These are phyloP conservation scores for Mallotus repandus DNA, from an alignment of 441 rosid species.

Conservation along the genomic window DNA sequence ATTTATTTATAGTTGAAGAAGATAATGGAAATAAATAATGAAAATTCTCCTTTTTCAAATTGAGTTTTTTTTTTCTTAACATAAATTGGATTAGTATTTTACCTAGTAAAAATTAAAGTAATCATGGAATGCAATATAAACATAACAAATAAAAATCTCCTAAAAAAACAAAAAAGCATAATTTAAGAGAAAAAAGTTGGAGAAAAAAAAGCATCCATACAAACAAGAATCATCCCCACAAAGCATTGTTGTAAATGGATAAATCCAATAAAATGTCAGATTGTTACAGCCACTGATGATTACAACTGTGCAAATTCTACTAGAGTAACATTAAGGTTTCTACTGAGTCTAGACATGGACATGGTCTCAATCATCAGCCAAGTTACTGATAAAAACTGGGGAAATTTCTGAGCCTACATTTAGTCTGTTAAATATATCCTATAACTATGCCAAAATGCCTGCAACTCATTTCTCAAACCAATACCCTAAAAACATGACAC, in stretches of 20 bases:
- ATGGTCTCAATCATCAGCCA: constrained; percentile 10
- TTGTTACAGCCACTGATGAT: constrained; percentile 17
- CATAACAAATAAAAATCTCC: too few species aligned
- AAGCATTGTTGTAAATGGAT: background rate
- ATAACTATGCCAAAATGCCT: constrained; percentile 7
- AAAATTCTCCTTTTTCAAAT: too few species aligned
- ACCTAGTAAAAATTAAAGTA: too few species aligned
- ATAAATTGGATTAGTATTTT: too few species aligned
- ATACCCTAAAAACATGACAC: constrained; percentile 3
- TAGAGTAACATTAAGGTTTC: background rate
- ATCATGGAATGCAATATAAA: too few species aligned
- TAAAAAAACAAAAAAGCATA: too few species aligned
- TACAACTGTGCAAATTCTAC: constrained; percentile 17
- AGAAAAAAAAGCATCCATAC: too few species aligned
- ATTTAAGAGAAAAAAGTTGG: too few species aligned
- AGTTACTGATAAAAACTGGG: constrained; percentile 3
- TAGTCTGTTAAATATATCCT: constrained; percentile 9
- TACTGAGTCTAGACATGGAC: background rate
- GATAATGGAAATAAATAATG: too few species aligned
- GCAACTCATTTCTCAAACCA: constrained; percentile 6
- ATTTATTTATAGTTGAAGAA: too few species aligned
- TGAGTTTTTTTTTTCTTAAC: too few species aligned
- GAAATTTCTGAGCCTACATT: constrained; percentile 13
- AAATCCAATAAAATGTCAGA: constrained; percentile 11
- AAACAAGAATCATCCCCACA: too few species aligned